Base-by-base conservation (phyloP, 106 monocot species). In the Vanilla planifolia region DNA sequence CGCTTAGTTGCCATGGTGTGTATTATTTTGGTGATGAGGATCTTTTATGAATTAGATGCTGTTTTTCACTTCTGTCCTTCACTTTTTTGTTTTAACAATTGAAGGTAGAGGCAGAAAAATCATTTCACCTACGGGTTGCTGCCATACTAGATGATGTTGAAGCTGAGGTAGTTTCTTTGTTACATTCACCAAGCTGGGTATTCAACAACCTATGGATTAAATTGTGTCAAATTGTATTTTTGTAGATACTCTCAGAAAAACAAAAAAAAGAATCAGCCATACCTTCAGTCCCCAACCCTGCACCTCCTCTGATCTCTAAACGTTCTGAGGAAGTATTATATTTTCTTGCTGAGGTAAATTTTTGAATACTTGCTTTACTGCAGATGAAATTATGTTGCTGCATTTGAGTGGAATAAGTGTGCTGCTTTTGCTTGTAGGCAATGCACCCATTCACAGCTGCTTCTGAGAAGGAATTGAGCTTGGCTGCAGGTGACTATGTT, bases 81-180 rank as follows among this genome's bases (percentile, higher is more conserved):
- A 21, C n/a, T 27, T 15, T 28, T 5, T 61, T 34, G 53, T 59
- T 25, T 6, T 68, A 6, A 66, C 32, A 6, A 2, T 69, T 76
- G 69, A 67, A 96, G 96, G 72, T 91, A 53, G 96, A 96, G 68
- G 76, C 95, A 53, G 84, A 96, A 50, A 96, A 96, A 59, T 87
- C 84, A 65, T 96, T 87, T 60, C 87, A 91, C 77, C 59, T 91
- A 67, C 83, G 91, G 33, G 63, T 96, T 28, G 87, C 96, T 64
- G 81, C 91, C 52, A 73, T 96, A 68, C 72, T 96, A 28, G 87
- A 96, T 82, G 96, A 82, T 71, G 81, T 88, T 32, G 79, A 91
- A 77, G 81, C 86, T 37, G 96, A 96, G 96, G 96, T 96, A 74
- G 27, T 55, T 60, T 71, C 56, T 44, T 60, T 46, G 52, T 25